A percentile compares a stretch with the other conserved stretches of the same genome.
These are phyloP conservation scores for Tetrahymena borealis DNA, from an alignment of 73 alveolate genomes.

Conservation along the genomic window DNA sequence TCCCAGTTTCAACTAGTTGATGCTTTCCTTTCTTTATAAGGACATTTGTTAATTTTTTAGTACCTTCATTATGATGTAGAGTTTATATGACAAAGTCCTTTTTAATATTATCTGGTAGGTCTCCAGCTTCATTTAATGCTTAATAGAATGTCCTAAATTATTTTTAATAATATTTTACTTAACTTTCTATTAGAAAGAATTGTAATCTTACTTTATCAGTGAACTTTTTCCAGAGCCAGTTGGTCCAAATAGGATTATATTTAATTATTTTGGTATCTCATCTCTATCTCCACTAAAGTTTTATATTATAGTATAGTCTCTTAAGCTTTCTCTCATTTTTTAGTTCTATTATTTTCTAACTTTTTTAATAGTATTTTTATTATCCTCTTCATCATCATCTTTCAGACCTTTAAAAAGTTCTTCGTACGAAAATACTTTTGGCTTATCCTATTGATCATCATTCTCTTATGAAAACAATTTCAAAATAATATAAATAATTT, in stretches of 20 bases:
- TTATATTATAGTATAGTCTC: background rate
- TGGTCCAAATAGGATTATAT: slow-evolving; percentile 40
- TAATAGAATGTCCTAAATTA: background rate
- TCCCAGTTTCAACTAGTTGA: background rate
- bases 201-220: background rate
- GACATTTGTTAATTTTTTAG: background rate
- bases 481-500: too few relatives aligned
- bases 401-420: background rate
- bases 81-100: background rate
- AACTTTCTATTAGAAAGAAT: background rate
- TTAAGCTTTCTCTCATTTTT: background rate
- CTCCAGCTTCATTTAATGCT: slow-evolving; percentile 8
- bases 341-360: background rate
- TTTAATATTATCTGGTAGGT: background rate
- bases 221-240: slow-evolving; percentile 33
- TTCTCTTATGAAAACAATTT: too few relatives aligned
- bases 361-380: background rate
- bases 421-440: background rate
- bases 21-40: background rate
- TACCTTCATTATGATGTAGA: slow-evolving; percentile 13
- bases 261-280: background rate
- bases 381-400: background rate
- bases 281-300: background rate
- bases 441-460: too few relatives aligned
- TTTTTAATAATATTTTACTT: background rate